Evolutionary conservation across 306 rosid genomes (phyloP), one percentile per base, ranked within the genome.

Genomic region (Dryas alaskensis): DNA sequence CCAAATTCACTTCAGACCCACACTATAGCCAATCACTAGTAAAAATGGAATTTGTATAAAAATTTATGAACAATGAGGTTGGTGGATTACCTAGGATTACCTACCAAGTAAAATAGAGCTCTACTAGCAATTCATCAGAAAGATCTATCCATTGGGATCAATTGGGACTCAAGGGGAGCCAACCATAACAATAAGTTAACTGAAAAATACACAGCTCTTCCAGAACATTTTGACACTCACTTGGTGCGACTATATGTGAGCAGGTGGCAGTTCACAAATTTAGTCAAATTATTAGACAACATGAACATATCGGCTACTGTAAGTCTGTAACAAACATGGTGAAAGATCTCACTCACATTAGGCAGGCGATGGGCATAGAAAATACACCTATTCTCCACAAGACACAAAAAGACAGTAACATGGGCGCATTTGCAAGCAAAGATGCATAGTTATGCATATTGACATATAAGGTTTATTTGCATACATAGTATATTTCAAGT

Each of bases 311-410:
- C 6, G 25, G 19, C 43, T 10, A 67, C 44, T 50, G 45, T 31
- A 31, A 31, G 37, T 31, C 37, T 31, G 31, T 51, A 37, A 50
- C 72, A 49, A 16, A 60, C 44, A 60, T 14, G 40, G 17, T 50
- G 43, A 31, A 50, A 4, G 59, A 67, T 39, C 25, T 46, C 78
- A 42, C 69, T 48, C 51, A 44, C 31, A 62, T 44, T 62, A 73
- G 39, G 31, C 50, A 53, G 46, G 7, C 9, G 72, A 49, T 25
- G 13, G 46, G 47, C 62, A 50, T 39, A 42, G 10, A 51, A 51
- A 64, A 44, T 8, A 70, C 9, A 55, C 19, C 44, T 17, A 54
- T 42, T 50, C 25, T 51, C 55, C 7, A 51, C 31, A 76, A 70
- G 69, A 39, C 40, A 70, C 50, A 10, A 3, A 19, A 12, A 39